Conservation (phyloP, 768 basidiomycete genomes). For the Megacollybia marginata region DNA sequence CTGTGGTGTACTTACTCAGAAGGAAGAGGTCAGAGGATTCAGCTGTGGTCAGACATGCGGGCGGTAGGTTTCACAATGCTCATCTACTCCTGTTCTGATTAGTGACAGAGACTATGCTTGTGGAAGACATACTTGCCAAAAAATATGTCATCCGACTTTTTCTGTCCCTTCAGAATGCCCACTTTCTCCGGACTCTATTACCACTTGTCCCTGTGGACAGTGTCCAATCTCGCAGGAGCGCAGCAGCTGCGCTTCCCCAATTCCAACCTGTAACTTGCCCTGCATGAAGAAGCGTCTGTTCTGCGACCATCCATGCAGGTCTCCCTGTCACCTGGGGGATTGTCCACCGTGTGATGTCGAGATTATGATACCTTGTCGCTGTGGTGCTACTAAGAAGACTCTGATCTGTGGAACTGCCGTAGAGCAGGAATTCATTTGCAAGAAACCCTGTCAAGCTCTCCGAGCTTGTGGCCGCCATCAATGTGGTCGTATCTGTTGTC, state of each 20-base stretch:
- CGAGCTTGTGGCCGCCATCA: constrained; percentile 84
- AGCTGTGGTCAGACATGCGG: constrained; percentile 56
- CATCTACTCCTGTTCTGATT: background rate
- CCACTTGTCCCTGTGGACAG: constrained; percentile 80
- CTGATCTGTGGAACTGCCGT: constrained; percentile 39
- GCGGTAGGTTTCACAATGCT: constrained; percentile 25
- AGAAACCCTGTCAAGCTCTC: constrained; percentile 68
- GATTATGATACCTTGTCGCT: constrained; percentile 77
- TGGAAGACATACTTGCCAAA: constrained; percentile 64
- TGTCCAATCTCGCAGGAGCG: constrained; percentile 42
- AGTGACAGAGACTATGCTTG: constrained; percentile 65
- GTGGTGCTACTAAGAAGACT: constrained; percentile 58
- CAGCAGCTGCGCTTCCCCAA: constrained; percentile 57
- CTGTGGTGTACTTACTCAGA: background rate
- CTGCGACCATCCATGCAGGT: constrained; percentile 72
- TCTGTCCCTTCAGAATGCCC: constrained; percentile 54
- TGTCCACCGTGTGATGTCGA: constrained; percentile 76
- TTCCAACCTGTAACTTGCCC: constrained; percentile 68
- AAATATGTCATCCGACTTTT: constrained; percentile 63
- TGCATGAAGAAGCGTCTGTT: constrained; percentile 58
- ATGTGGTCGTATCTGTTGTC: constrained; percentile 83
- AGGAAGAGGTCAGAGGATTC: constrained; percentile 23
- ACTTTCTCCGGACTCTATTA: constrained; percentile 56
- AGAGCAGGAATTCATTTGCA: constrained; percentile 62
- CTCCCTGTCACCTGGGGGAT: constrained; percentile 64